Percentiles rank a stretch among this genome's conserved stretches.
These are phyloP conservation scores for Dichotomopilus funicola DNA, from an alignment of 2,329 filamentous ascomycete genomes.

Conservation along the genomic window DNA sequence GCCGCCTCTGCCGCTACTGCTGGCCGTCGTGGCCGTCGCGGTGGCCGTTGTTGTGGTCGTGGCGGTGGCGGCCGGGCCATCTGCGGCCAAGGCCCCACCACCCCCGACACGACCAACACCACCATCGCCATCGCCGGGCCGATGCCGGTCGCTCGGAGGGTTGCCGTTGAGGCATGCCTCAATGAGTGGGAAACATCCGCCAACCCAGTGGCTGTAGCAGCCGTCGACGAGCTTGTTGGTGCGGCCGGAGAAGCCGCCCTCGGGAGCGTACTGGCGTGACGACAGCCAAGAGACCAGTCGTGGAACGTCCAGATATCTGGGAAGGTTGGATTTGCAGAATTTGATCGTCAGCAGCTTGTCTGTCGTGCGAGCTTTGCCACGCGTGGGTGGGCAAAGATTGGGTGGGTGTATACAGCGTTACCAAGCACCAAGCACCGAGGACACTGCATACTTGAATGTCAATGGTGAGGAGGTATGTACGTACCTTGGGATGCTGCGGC, in stretches of 20 bases:
- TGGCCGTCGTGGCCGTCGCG: background rate
- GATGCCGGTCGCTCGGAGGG: slow-evolving; percentile 29
- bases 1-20: slow-evolving; percentile 9
- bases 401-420: background rate
- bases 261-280: slow-evolving; percentile 79
- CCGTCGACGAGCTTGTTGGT: slow-evolving; percentile 98
- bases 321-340: background rate
- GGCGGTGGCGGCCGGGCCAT: slow-evolving; percentile 7
- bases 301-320: slow-evolving; percentile 68
- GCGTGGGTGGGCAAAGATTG: slow-evolving; percentile 28
- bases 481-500: slow-evolving; percentile 66
- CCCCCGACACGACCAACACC: background rate
- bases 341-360: slow-evolving; percentile 10
- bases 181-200: slow-evolving; percentile 86
- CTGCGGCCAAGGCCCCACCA: slow-evolving; percentile 3
- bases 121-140: slow-evolving; percentile 26
- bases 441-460: background rate
- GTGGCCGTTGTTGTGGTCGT: slow-evolving; percentile 3
- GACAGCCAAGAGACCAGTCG: slow-evolving; percentile 82
- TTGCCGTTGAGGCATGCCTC: slow-evolving; percentile 58
- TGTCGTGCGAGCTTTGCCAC: slow-evolving; percentile 29
- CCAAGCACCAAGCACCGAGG: background rate
- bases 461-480: slow-evolving; percentile 42
- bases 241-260: slow-evolving; percentile 86
- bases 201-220: slow-evolving; percentile 98